A percentile compares a stretch with the other conserved stretches of the same genome.
These are phyloP conservation scores for Daedalea quercina DNA, from an alignment of 768 basidiomycete genomes.

Conservation along the genomic window DNA sequence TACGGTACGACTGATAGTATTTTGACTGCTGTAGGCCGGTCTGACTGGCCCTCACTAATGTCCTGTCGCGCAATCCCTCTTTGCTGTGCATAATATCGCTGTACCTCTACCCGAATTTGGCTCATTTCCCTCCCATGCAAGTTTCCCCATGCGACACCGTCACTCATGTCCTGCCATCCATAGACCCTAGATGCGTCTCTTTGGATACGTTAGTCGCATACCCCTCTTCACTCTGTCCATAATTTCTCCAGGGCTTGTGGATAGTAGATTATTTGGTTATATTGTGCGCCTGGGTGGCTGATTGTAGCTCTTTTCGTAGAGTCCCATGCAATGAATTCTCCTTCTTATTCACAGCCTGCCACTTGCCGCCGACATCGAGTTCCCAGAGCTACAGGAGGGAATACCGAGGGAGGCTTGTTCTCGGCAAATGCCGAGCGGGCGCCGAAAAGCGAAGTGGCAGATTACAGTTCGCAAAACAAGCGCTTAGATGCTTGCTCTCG, in stretches of 20 bases:
- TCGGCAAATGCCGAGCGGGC: neutral
- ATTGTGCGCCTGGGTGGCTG: neutral
- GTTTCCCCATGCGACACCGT: neutral
- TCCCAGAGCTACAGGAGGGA: too few relatives aligned
- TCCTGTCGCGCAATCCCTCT: neutral
- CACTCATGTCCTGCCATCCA: neutral
- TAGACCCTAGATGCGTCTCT: neutral
- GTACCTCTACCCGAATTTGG: neutral
- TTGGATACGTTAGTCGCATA: neutral
- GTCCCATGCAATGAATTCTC: neutral
- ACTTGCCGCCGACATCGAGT: too few relatives aligned
- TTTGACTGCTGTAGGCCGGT: neutral
- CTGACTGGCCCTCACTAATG: neutral
- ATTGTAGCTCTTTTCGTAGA: neutral
- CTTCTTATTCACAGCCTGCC: too few relatives aligned
- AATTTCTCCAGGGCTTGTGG: neutral
- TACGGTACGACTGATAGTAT: neutral
- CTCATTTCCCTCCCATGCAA: neutral
- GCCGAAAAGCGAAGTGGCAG: neutral
- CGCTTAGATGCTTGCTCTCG: neutral
- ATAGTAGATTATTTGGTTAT: neutral
- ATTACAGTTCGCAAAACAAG: neutral
- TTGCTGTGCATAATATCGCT: neutral
- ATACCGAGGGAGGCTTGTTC: neutral
- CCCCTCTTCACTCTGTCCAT: neutral